phyloP scores from a whole-genome alignment of 164 flowering plant species.

The Litsea cubeba region DNA sequence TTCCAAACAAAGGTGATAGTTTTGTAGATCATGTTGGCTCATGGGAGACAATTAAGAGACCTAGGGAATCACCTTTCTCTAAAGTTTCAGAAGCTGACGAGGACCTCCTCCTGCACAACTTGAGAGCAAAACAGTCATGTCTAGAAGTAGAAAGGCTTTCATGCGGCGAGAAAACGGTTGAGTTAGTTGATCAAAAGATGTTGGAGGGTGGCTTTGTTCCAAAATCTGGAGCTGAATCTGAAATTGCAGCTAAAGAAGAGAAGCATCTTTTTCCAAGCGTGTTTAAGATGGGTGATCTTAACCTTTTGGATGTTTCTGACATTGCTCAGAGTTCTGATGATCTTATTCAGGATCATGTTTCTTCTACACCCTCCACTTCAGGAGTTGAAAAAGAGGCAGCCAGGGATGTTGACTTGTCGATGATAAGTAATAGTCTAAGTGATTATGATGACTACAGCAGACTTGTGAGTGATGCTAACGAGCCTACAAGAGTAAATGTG shows the following conservation, averaged over 20 bases:
- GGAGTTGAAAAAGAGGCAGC: conserved; percentile 35
- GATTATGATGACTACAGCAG: conserved; percentile 28
- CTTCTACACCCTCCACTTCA: conserved; percentile 30
- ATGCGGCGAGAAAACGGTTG: conserved; percentile 28
- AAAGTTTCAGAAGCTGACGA: conserved; percentile 27
- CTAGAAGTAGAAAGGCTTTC: conserved; percentile 22
- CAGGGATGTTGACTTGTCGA: conserved; percentile 55
- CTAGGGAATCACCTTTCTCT: conserved; percentile 44
- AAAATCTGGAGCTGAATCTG: conserved; percentile 22
- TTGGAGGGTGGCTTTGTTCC: conserved; percentile 26
- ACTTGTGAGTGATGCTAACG: conserved; percentile 32
- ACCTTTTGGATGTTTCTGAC: conserved; percentile 64
- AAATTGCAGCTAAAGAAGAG: conserved; percentile 43
- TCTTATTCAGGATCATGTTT: conserved; percentile 18
- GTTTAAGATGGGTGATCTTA: conserved; percentile 84
- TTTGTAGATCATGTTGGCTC: conserved; percentile 27
- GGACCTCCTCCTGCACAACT: conserved; percentile 23
- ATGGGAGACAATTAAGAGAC: conserved; percentile 41
- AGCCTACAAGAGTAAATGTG: conserved; percentile 62
- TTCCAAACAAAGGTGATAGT: conserved; percentile 51
- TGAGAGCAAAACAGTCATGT: conserved; percentile 21
- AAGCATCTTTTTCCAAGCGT: conserved; percentile 65
- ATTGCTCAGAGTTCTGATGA: conserved; percentile 40
- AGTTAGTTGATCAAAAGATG: conserved; percentile 34
- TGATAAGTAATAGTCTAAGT: conserved; percentile 33